A percentile compares a stretch with the other conserved stretches of the same genome.
These are phyloP conservation scores for Xylaria nigripes DNA, from an alignment of 495 filamentous ascomycete genomes.

Conservation along the genomic window DNA sequence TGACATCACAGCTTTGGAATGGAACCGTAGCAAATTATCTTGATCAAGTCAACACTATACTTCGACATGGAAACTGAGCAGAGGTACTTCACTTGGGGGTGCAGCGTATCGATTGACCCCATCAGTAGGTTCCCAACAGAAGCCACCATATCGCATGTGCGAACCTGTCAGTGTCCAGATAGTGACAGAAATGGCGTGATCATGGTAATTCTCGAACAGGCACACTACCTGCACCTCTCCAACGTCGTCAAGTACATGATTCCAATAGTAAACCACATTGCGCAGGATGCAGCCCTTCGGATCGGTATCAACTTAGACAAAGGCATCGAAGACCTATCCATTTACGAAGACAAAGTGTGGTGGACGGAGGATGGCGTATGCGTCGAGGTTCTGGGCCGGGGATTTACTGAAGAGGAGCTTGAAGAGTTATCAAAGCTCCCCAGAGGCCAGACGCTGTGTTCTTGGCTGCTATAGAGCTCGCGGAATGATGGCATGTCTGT, in stretches of 20 bases:
- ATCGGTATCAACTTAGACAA: neutral
- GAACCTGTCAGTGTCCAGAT: neutral
- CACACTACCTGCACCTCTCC: neutral
- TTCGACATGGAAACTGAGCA: neutral
- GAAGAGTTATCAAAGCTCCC: neutral
- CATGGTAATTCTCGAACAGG: neutral
- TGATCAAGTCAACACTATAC: too few relatives aligned
- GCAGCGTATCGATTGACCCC: neutral
- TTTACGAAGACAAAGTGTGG: neutral
- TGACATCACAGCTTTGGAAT: too few relatives aligned
- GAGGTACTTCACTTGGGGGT: neutral
- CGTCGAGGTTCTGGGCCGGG: neutral
- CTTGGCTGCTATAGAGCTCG: neutral
- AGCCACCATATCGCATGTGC: neutral
- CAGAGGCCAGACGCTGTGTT: neutral
- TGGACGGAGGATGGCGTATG: neutral
- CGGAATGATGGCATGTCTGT: neutral
- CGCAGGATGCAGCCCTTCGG: neutral
- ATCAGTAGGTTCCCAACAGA: neutral
- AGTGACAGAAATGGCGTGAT: neutral
- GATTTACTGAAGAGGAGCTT: neutral
- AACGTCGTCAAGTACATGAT: conserved; percentile 6
- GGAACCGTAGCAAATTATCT: too few relatives aligned
- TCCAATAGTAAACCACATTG: neutral
- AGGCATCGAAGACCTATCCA: neutral